A percentile compares a stretch with the other conserved stretches of the same genome.
Evolutionary conservation across 2,329 filamentous ascomycete species (phyloP).

Genomic region (Harringtonia aguacate): DNA sequence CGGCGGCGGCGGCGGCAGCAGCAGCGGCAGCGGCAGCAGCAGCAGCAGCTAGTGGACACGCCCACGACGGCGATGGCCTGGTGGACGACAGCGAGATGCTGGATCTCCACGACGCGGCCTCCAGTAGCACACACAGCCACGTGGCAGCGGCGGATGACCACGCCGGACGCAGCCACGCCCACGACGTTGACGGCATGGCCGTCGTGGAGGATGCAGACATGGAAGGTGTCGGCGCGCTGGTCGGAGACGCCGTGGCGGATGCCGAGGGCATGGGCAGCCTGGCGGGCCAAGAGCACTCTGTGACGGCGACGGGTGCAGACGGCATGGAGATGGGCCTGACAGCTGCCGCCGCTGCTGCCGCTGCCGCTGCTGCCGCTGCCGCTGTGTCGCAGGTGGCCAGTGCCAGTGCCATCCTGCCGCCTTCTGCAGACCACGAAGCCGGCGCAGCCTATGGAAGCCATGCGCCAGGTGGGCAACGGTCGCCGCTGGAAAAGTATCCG

Average conservation of each 20-base stretch:
- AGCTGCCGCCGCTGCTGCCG: slow-evolving; percentile 1
- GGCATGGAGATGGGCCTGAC: neutral
- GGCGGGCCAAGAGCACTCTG: slow-evolving; percentile 4
- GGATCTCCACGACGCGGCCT: neutral
- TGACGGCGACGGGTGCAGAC: too few species aligned
- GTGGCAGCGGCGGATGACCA: neutral
- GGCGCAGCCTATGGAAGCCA: neutral
- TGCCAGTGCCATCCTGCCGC: neutral
- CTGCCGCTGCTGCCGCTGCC: slow-evolving; percentile 6
- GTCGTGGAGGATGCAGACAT: slow-evolving; percentile 13
- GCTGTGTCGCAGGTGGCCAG: neutral
- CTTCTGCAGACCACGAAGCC: neutral
- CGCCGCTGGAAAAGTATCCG: neutral
- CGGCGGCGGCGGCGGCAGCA: slow-evolving; percentile 10
- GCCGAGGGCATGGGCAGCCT: neutral
- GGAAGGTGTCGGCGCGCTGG: neutral
- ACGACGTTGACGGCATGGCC: slow-evolving; percentile 7
- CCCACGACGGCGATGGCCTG: slow-evolving; percentile 9
- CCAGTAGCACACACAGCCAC: neutral
- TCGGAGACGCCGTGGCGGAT: neutral
- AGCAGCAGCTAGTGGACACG: neutral
- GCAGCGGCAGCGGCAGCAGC: neutral
- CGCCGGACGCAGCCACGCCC: neutral
- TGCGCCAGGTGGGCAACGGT: neutral
- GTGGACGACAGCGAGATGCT: slow-evolving; percentile 10